Percentiles rank a stretch among this genome's conserved stretches.
phyloP scores from a whole-genome alignment of 106 monocot genomes.

The Acorus gramineus region DNA sequence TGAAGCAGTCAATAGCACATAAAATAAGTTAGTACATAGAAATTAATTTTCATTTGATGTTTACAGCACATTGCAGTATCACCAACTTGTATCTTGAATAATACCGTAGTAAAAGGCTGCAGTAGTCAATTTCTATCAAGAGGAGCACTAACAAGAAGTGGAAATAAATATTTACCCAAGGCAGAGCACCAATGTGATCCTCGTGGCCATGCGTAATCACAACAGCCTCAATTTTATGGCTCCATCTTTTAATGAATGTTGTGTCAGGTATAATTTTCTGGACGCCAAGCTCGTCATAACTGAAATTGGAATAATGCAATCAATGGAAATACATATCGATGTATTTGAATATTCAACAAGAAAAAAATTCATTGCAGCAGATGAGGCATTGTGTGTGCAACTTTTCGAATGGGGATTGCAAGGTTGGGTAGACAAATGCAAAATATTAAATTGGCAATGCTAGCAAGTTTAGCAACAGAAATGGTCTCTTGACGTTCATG shows the following conservation, averaged over 20 bases:
- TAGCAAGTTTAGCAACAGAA: too few species aligned
- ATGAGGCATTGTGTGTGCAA: too few species aligned
- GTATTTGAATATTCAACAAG: too few species aligned
- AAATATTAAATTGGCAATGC: too few species aligned
- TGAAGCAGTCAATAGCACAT: constrained; percentile 3
- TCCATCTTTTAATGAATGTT: constrained; percentile 94
- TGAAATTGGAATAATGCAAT: constrained; percentile 18
- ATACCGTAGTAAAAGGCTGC: not conserved
- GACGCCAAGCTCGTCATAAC: constrained; percentile 92
- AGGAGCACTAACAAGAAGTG: constrained; percentile 13
- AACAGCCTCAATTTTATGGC: constrained; percentile 97
- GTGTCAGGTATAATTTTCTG: constrained; percentile 98
- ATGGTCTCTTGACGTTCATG: too few species aligned
- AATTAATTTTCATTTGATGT: too few species aligned
- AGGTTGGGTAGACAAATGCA: too few species aligned
- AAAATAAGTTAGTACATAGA: not conserved
- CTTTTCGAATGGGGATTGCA: too few species aligned
- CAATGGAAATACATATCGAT: not conserved
- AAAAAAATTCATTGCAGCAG: too few species aligned
- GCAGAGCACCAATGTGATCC: constrained; percentile 99
- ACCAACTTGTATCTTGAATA: not conserved
- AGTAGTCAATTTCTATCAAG: not conserved
- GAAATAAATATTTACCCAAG: constrained; percentile 78
- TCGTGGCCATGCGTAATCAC: constrained; percentile 98
- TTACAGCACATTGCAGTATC: too few species aligned